A percentile compares a stretch with the other conserved stretches of the same genome.
These are phyloP conservation scores for Ampelocalamus luodianensis DNA, from an alignment of 176 grass and related monocot genomes.

Conservation along the genomic window DNA sequence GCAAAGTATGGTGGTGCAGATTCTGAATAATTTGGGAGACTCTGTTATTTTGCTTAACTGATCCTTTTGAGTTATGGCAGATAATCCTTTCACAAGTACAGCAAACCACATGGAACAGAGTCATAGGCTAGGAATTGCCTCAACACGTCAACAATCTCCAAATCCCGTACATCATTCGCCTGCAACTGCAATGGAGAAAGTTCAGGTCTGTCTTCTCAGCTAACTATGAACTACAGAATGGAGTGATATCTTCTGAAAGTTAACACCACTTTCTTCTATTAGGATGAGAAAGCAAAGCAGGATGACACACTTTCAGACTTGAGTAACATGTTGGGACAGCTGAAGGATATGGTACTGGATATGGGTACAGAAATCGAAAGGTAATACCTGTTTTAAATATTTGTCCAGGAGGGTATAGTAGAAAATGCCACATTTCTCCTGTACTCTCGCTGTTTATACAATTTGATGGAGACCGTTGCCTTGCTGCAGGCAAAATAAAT, in stretches of 20 bases:
- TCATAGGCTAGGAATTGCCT: slow-evolving; percentile 57
- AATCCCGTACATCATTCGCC: slow-evolving; percentile 46
- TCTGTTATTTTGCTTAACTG: slow-evolving; percentile 13
- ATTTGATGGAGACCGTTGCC: slow-evolving; percentile 13
- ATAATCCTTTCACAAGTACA: slow-evolving; percentile 47
- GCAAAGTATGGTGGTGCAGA: slow-evolving; percentile 56
- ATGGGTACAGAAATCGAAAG: slow-evolving; percentile 80
- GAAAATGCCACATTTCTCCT: neutral
- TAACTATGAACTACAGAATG: neutral
- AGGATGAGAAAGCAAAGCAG: slow-evolving; percentile 76
- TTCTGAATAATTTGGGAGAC: slow-evolving; percentile 26
- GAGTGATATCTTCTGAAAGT: neutral
- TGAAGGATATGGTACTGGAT: slow-evolving; percentile 79
- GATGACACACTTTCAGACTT: slow-evolving; percentile 75
- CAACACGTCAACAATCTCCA: slow-evolving; percentile 41
- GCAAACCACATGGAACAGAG: slow-evolving; percentile 60
- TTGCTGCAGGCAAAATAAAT: slow-evolving; percentile 77
- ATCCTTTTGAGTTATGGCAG: slow-evolving; percentile 42
- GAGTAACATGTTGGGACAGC: slow-evolving; percentile 62
- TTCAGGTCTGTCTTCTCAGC: slow-evolving; percentile 56
- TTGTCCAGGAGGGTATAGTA: neutral
- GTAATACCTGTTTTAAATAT: slow-evolving; percentile 42
- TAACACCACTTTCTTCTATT: slow-evolving; percentile 2
- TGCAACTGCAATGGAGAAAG: slow-evolving; percentile 57
- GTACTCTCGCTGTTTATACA: neutral